Evolutionary conservation across 2,329 filamentous ascomycete species (phyloP), one percentile per base, ranked within the genome.

Genomic region (Penicillium janthinellum): DNA sequence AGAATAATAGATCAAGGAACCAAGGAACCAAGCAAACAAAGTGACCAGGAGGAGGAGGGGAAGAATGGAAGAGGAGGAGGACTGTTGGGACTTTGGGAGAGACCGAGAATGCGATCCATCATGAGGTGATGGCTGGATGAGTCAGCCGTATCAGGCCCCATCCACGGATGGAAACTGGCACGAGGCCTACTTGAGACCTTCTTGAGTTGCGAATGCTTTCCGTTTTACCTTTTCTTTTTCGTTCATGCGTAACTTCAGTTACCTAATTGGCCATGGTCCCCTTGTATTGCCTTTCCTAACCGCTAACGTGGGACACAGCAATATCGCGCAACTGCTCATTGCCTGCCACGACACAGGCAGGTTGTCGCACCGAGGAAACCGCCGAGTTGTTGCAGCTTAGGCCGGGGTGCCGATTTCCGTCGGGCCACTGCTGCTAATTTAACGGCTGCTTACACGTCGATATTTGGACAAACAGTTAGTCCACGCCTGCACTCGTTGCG

Each of bases 91-190:
- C n/a, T n/a, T n/a, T n/a, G n/a, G 52, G 44, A 39, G 52, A 17
- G 56, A 41, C 48, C 28, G 2, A 20, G 20, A 20, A 20, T 20
- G 20, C 1, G 20, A 20, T 31, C 5, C 37, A 51, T 37, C 45
- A 53, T 6, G 20, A 28, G 25, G 25, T 60, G 54, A 63, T 63
- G 55, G 55, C 48, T 35, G 35, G 61, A 63, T 63, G 61, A 63
- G 38, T 63, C 61, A 63, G 61, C 58, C 12, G 15, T 11, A 42
- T 25, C 41, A 44, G 37, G 52, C 20, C 47, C 22, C 51, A 39
- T 42, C 42, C 42, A 45, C 42, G 51, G 39, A 49, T 56, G 41
- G 1, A 44, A 12, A 25, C 60, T 15, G 15, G 28, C 28, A 17
- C 38, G 38, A 41, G 55, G 58, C 56, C 41, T 22, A 8, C 54